Conservation (phyloP, 805 yeast genomes). For the Candida pini region DNA sequence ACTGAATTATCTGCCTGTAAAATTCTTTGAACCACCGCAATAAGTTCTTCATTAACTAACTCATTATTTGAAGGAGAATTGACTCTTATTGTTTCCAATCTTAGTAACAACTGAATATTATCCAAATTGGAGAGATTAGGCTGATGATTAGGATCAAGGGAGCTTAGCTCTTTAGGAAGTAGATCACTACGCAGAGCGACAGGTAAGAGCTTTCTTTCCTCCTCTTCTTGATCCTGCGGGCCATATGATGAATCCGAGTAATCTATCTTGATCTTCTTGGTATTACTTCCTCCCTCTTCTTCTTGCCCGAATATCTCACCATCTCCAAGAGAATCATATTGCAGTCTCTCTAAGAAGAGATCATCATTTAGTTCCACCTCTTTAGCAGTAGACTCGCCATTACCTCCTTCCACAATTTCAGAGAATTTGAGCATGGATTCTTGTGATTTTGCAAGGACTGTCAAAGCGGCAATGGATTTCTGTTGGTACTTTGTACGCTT, state of each 20-base stretch:
- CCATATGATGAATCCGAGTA: slow-evolving; percentile 16
- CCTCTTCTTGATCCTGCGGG: slow-evolving; percentile 8
- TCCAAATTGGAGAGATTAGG: slow-evolving; percentile 70
- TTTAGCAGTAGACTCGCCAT: slow-evolving; percentile 40
- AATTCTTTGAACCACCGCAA: slow-evolving; percentile 69
- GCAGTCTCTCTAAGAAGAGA: slow-evolving; percentile 67
- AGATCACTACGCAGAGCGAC: slow-evolving; percentile 55
- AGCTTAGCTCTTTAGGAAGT: slow-evolving; percentile 49
- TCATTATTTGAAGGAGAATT: slow-evolving; percentile 68
- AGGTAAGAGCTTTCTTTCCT: slow-evolving; percentile 48
- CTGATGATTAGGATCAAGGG: slow-evolving; percentile 75
- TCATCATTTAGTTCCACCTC: slow-evolving; percentile 67
- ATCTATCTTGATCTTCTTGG: slow-evolving; percentile 39
- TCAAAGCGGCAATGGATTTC: slow-evolving; percentile 62
- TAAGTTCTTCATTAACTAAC: slow-evolving; percentile 75
- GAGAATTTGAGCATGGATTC: slow-evolving; percentile 17
- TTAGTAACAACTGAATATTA: slow-evolving; percentile 63
- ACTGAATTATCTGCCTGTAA: slow-evolving; percentile 37
- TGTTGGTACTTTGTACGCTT: slow-evolving; percentile 80
- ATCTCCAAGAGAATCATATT: slow-evolving; percentile 55
- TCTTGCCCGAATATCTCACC: slow-evolving; percentile 32
- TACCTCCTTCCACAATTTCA: not conserved
- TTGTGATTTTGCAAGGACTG: slow-evolving; percentile 63
- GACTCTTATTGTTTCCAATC: slow-evolving; percentile 56
- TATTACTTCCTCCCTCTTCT: slow-evolving; percentile 33